A percentile compares a stretch with the other conserved stretches of the same genome.
Conservation (phyloP, 805 yeast genomes). For the Suhomyces sp. region DNA sequence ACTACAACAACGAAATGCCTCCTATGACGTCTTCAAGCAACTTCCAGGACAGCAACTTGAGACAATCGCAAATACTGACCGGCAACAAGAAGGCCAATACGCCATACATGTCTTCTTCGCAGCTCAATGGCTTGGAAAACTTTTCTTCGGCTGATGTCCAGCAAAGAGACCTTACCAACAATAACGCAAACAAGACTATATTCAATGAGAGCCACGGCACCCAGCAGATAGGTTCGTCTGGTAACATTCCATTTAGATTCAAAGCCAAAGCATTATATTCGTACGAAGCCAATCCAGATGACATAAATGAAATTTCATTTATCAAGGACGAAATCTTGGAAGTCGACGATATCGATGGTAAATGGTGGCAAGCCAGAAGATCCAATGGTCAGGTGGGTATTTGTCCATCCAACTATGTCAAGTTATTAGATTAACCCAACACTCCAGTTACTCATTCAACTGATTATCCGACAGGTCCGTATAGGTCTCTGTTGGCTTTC, state of each 20-base stretch:
- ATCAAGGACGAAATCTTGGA: slow-evolving; percentile 87
- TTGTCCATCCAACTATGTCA: slow-evolving; percentile 92
- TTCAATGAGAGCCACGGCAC: slow-evolving; percentile 21
- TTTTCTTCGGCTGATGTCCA: slow-evolving; percentile 37
- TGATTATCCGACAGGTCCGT: no score
- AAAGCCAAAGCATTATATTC: slow-evolving; percentile 83
- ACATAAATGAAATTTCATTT: slow-evolving; percentile 88
- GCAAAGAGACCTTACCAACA: slow-evolving; percentile 28
- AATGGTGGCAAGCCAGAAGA: slow-evolving; percentile 98
- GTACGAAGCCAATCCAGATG: slow-evolving; percentile 88
- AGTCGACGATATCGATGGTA: slow-evolving; percentile 88
- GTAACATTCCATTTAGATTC: slow-evolving; percentile 59
- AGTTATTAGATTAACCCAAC: slow-evolving; percentile 47
- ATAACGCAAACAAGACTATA: slow-evolving; percentile 21
- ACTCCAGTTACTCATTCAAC: no score
- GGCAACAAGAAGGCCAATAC: slow-evolving; percentile 27
- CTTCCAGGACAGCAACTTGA: slow-evolving; percentile 31
- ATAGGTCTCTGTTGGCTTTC: neutral
- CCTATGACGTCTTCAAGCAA: slow-evolving; percentile 13
- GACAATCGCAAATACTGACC: slow-evolving; percentile 33
- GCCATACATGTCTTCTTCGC: slow-evolving; percentile 50
- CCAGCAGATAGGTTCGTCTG: slow-evolving; percentile 6
- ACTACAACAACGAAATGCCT: slow-evolving; percentile 12
- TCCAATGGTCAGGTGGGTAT: slow-evolving; percentile 91
- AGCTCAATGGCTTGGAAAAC: slow-evolving; percentile 61